Conservation (phyloP, 2,329 filamentous ascomycete species). For the Reticulascus tulasneorum region DNA sequence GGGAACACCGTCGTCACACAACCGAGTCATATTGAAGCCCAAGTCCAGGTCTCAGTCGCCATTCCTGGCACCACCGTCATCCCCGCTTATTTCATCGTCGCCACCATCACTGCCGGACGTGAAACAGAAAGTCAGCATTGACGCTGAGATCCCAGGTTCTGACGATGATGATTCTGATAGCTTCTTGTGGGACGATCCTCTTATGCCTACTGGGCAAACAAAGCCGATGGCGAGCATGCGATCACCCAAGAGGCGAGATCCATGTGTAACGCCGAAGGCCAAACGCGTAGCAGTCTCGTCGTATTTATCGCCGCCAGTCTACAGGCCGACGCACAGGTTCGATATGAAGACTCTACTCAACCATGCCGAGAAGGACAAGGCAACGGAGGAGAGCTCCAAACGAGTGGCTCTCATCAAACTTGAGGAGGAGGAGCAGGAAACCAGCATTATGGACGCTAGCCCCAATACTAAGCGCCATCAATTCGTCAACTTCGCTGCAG, state of each 20-base stretch:
- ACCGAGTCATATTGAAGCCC: no score
- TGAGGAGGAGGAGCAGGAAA: constrained; percentile 18
- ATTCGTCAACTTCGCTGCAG: constrained; percentile 16
- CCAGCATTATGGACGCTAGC: constrained; percentile 8
- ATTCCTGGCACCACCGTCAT: constrained; percentile 7
- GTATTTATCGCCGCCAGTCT: constrained; percentile 44
- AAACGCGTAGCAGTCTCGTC: constrained; percentile 40
- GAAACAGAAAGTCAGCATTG: constrained; percentile 33
- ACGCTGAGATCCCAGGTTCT: constrained; percentile 62
- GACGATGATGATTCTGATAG: constrained; percentile 66
- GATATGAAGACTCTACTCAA: constrained; percentile 59
- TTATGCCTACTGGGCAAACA: constrained; percentile 30
- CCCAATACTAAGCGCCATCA: constrained; percentile 12
- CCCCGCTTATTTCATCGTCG: constrained; percentile 18
- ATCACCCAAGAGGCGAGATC: constrained; percentile 14
- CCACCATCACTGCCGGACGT: constrained; percentile 21
- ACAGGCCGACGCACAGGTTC: constrained; percentile 56
- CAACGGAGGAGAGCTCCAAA: constrained; percentile 52
- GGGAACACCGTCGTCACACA: no score
- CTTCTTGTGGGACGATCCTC: constrained; percentile 50
- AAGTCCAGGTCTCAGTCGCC: no score
- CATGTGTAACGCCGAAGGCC: constrained; percentile 39
- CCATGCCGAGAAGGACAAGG: constrained; percentile 55
- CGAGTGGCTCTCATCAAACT: constrained; percentile 29
- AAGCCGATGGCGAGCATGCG: constrained; percentile 11